Conservation (phyloP, 1,284 basidiomycete species). For the Albatrellus sp. region DNA sequence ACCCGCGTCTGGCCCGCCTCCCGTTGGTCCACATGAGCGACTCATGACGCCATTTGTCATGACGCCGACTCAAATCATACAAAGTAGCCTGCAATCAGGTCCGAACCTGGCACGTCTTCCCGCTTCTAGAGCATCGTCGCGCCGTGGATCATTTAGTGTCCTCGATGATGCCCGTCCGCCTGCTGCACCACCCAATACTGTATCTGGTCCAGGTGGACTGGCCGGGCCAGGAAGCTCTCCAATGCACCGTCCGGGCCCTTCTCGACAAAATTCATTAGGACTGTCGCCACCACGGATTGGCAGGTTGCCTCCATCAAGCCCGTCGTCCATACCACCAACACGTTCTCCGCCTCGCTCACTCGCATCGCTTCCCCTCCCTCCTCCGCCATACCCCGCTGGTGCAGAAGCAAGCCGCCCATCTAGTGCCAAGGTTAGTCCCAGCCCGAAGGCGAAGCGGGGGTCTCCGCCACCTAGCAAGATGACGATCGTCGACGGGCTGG, state of each 20-base stretch:
- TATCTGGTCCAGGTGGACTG: background rate
- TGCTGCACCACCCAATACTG: background rate
- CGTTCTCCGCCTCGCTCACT: constrained; percentile 1
- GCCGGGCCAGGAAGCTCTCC: background rate
- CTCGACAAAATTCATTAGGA: background rate
- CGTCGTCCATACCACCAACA: background rate
- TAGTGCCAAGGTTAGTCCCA: constrained; percentile 4
- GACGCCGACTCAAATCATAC: constrained; percentile 26
- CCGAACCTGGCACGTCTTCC: constrained; percentile 16
- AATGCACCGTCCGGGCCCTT: background rate
- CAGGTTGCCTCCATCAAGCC: constrained; percentile 1
- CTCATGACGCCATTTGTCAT: constrained; percentile 35
- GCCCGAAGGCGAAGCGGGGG: constrained; percentile 8
- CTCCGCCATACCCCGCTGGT: constrained; percentile 4
- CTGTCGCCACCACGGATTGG: constrained; percentile 2
- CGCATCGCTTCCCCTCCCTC: background rate
- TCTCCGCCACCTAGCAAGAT: constrained; percentile 1
- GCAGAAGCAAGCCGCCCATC: constrained; percentile 3
- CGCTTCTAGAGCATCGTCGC: constrained; percentile 15
- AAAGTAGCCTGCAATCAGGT: constrained; percentile 8
- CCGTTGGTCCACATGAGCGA: constrained; percentile 24
- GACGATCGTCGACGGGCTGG: background rate
- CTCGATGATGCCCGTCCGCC: constrained; percentile 4
- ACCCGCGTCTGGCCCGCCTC: constrained; percentile 18
- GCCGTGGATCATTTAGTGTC: constrained; percentile 20